phyloP scores from a whole-genome alignment of 176 grass and related monocot genomes.

The Dactylis glomerata region DNA sequence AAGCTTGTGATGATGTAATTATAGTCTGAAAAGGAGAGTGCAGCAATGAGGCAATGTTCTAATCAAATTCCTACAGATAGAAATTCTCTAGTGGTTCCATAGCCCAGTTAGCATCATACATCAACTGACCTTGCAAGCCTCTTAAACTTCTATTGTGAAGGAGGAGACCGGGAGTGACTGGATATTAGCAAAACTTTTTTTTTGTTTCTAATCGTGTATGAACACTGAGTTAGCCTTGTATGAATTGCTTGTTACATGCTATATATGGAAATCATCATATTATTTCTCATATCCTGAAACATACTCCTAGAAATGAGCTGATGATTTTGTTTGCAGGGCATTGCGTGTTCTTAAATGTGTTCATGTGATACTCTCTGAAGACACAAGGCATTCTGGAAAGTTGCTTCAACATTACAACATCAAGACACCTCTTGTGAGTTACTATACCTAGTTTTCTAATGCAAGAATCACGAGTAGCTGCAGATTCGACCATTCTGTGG shows the following conservation, averaged over 20 bases:
- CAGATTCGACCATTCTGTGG: background rate
- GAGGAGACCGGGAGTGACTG: background rate
- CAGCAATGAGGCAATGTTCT: background rate
- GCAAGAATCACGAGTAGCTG: slow-evolving; percentile 11
- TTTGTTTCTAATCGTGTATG: background rate
- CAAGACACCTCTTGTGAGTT: slow-evolving; percentile 87
- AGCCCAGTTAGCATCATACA: background rate
- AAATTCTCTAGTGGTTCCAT: slow-evolving; percentile 1
- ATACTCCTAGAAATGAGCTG: slow-evolving; percentile 23
- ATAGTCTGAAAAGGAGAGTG: background rate
- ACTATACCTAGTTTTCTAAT: slow-evolving; percentile 11
- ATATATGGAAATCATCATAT: background rate
- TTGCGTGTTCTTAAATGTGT: slow-evolving; percentile 84
- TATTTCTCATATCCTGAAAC: slow-evolving; percentile 10
- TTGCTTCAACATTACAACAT: no score
- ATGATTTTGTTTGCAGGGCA: slow-evolving; percentile 49
- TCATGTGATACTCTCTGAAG: slow-evolving; percentile 86
- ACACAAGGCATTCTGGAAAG: slow-evolving; percentile 97
- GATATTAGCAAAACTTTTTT: background rate
- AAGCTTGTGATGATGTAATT: background rate
- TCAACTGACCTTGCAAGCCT: background rate
- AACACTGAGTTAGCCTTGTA: background rate
- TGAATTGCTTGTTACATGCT: slow-evolving; percentile 14
- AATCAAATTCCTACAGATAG: background rate
- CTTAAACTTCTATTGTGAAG: background rate